Base-by-base conservation (phyloP, 805 yeast genomes). In the Sugiyamaella smithiae region DNA sequence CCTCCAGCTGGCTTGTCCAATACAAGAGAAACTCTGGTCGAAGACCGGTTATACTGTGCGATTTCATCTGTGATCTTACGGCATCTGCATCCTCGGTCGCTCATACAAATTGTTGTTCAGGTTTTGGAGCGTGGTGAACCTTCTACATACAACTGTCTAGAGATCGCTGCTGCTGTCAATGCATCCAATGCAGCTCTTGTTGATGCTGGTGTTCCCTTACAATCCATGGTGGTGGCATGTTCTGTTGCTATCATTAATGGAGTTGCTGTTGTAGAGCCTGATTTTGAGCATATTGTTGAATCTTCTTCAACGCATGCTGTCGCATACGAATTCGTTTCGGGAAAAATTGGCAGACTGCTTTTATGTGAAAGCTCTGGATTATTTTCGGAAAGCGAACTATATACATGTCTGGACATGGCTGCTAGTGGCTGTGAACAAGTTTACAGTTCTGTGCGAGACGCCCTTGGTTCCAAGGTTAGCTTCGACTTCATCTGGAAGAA, bases 1-100 rank as follows among this genome's bases (percentile, higher is more conserved):
- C 97, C 98, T 1, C 80, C 84, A 19, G 69, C 73, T 11, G 98
- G 97, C 1, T 75, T 84, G 1, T 76, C 95, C 5, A 74, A 76
- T 56, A 73, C 91, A 0, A 70, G 95, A 56, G 98, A 93, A 59
- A 81, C 83, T 51, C 67, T 81, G 2, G 57, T 93, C 32, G 96
- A 86, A 60, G 88, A 84, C 57, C 79, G 83, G 52, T 58, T 93
- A 14, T 73, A 82, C 42, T 67, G 80, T 3, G 76, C 88, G 1
- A 60, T 90, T 25, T 74, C 80, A 22, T 73, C 84, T 5, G 72
- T 81, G 6, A 74, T 93, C 1, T 69, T 82, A 17, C 72, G 85
- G 2, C 73, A 76, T 48, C 69, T 77, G 52, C 84, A 85, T 62
- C 97, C 99, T 0, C 75, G 97, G 51, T 89, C 88, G 57, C 72